Base-by-base conservation (phyloP, 108 stramenopile species). In the Aurantiochytrium sp. region DNA sequence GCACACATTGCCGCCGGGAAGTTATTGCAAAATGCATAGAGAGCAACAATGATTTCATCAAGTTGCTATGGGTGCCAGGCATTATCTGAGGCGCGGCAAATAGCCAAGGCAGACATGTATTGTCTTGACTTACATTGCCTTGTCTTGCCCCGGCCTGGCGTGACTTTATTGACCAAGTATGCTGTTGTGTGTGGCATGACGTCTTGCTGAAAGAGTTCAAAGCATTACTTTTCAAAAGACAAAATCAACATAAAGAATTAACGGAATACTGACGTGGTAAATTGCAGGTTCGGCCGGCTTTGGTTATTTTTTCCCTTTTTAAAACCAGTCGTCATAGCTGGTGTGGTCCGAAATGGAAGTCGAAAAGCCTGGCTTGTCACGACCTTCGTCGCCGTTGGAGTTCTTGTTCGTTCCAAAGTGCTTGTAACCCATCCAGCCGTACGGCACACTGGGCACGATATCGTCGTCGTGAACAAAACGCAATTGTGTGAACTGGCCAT, bases 391-490 rank as follows among this genome's bases (percentile, higher is more conserved):
- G 73, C 28, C 19, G 2, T 28, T 53, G 2, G 23, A 53, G 49
- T 83, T 53, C 51, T 53, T 47, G 23, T 25, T 83, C 18, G 73
- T 83, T 10, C 73, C 73, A 53, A 83, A 83, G 3, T 83, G 73
- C 73, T 83, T 83, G 73, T 51, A 83, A 23, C 73, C 73, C 73
- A 47, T 51, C 73, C 73, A 83, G 51, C 51, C 73, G 73, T 83
- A 83, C 0, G 73, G 73, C 43, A 83, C 23, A 12, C 49, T 51
- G 21, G 73, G 73, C 8, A 83, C 73, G 0, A 53, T 47, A 4
- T 83, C 73, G 21, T 53, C n/a, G 10, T 53, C 1, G 73, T 83
- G 45, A 47, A 83, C 51, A 12, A 83, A 25, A n/a, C 73, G 73
- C 10, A 10, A 53, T n/a, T 83, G 73, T 10, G 44, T 53, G n/a